A percentile compares a stretch with the other conserved stretches of the same genome.
Evolutionary conservation across 495 filamentous ascomycete genomes (phyloP).

Genomic region (Oleoguttula mirabilis): DNA sequence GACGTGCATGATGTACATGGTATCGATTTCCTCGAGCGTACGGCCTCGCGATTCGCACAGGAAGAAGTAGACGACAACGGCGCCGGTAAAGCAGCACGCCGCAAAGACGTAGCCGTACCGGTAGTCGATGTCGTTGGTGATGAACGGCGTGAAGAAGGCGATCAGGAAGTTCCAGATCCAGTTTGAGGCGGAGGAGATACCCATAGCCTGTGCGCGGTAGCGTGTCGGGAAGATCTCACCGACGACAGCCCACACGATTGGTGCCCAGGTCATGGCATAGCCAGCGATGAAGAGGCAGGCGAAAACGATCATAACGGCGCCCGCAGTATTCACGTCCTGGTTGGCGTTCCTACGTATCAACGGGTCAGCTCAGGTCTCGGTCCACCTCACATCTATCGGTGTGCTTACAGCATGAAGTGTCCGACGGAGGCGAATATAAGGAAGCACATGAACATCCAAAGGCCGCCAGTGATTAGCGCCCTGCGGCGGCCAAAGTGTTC

Average conservation of each 20-base stretch:
- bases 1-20: conserved; percentile 65
- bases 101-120: conserved; percentile 74
- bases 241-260: conserved; percentile 68
- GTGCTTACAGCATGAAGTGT: conserved; percentile 27
- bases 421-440: conserved; percentile 31
- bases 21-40: conserved; percentile 70
- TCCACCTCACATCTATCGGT: too few species aligned
- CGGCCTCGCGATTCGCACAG: conserved; percentile 58
- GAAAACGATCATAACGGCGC: conserved; percentile 63
- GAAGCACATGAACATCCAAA: conserved; percentile 31
- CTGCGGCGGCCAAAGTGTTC: conserved; percentile 28
- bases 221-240: conserved; percentile 72
- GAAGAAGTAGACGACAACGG: conserved; percentile 65
- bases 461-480: conserved; percentile 25
- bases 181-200: conserved; percentile 54
- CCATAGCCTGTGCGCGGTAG: conserved; percentile 48
- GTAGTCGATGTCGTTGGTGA: conserved; percentile 55
- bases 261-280: conserved; percentile 61
- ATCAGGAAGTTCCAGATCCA: conserved; percentile 89
- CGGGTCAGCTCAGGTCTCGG: too few species aligned
- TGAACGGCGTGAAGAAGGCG: conserved; percentile 73
- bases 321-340: conserved; percentile 33
- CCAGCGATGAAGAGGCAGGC: conserved; percentile 55
- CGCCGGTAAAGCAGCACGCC: conserved; percentile 50
- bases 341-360: too few species aligned